A percentile compares a stretch with the other conserved stretches of the same genome.
Evolutionary conservation across 345 rosid genomes (phyloP).

Genomic region (Syzygium aqueum): DNA sequence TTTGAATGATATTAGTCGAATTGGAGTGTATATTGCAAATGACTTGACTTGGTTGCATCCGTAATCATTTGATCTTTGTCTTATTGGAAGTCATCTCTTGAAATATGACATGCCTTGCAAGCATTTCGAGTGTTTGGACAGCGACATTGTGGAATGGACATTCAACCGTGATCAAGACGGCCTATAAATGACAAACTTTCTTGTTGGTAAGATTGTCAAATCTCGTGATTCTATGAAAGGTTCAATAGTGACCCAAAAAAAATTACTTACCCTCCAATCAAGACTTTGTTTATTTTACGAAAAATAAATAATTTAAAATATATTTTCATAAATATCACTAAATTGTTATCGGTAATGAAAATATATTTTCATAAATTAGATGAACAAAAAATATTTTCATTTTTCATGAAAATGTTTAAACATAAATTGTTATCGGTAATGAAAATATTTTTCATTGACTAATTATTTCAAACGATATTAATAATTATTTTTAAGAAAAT

Average conservation of each 20-base stretch:
- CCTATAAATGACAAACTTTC: background rate
- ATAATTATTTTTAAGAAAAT: background rate
- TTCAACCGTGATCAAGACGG: background rate
- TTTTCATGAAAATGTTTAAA: no score
- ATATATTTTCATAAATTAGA: no score
- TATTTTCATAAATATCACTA: rapidly evolving
- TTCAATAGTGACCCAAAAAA: background rate
- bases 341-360: no score
- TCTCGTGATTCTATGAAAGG: background rate
- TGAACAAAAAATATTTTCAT: no score
- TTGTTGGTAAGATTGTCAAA: background rate
- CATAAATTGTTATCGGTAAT: background rate
- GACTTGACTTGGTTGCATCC: background rate
- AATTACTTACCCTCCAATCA: background rate
- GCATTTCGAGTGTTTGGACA: background rate
- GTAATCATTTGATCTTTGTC: background rate
- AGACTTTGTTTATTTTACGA: background rate
- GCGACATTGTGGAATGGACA: background rate
- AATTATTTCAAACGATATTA: background rate
- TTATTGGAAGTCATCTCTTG: background rate
- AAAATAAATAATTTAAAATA: background rate
- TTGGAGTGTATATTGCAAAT: background rate
- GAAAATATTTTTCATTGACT: background rate
- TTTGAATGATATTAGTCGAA: background rate
- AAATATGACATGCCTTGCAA: background rate